Evolutionary conservation across 805 yeast species (phyloP).

Genomic region (Wickerhamiella dianesei): DNA sequence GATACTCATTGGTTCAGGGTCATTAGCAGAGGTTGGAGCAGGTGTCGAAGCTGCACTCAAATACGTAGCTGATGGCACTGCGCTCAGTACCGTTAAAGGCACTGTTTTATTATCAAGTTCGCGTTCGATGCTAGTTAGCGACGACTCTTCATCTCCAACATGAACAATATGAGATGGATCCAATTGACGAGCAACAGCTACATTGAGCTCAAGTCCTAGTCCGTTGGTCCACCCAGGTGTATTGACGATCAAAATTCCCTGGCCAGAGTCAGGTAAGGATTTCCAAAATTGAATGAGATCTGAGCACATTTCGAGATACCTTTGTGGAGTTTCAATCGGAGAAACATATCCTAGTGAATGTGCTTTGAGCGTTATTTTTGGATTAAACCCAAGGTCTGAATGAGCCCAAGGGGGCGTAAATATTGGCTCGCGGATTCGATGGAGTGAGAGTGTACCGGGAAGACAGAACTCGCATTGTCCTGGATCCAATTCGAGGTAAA

Average conservation of each 20-base stretch:
- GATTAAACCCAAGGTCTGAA: conserved; percentile 13
- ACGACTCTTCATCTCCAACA: conserved; percentile 30
- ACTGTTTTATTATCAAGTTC: conserved; percentile 8
- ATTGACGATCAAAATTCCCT: conserved; percentile 40
- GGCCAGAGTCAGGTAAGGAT: neutral
- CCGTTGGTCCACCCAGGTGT: conserved; percentile 92
- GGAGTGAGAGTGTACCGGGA: conserved; percentile 58
- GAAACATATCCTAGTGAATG: conserved; percentile 50
- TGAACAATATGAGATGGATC: conserved; percentile 47
- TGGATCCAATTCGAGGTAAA: conserved; percentile 68
- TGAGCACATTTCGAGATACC: conserved; percentile 35
- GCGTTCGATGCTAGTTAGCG: conserved; percentile 16
- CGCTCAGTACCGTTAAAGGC: conserved; percentile 4
- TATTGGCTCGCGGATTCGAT: conserved; percentile 24
- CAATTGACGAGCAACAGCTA: conserved; percentile 28
- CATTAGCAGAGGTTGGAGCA: conserved; percentile 13
- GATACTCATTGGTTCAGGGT: conserved; percentile 24
- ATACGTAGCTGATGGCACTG: conserved; percentile 1
- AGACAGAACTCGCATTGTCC: conserved; percentile 72
- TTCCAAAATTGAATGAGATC: conserved; percentile 29
- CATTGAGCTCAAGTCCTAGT: conserved; percentile 57
- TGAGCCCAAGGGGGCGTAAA: conserved; percentile 31
- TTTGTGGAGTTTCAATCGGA: conserved; percentile 52
- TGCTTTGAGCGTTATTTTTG: conserved; percentile 15
- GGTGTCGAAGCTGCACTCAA: conserved; percentile 1